These are phyloP conservation scores for Nyssa sinensis DNA, from an alignment of 148 eudicot species.

Conservation along the genomic window DNA sequence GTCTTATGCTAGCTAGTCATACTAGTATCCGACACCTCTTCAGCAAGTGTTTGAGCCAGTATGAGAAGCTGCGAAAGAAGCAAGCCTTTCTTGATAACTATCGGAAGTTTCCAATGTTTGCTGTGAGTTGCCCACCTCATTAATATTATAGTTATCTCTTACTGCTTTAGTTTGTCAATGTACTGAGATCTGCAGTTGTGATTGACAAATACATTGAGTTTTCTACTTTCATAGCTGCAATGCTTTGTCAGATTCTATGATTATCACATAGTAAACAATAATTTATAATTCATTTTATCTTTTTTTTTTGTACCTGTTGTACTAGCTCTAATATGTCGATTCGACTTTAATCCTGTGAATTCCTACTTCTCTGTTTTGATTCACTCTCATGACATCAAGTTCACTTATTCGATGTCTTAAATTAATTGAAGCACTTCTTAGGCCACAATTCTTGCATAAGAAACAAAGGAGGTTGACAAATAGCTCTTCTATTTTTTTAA, in stretches of 20 bases:
- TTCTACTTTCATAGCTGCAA: background rate
- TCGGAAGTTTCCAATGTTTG: conserved; percentile 91
- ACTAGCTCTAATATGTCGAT: background rate
- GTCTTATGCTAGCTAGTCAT: conserved; percentile 98
- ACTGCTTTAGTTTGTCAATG: background rate
- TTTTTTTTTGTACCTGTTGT: background rate
- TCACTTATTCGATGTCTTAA: background rate
- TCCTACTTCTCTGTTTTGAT: background rate
- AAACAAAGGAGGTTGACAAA: no score
- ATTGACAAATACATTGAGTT: background rate
- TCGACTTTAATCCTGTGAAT: background rate
- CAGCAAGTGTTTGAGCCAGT: conserved; percentile 86
- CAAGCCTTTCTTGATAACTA: conserved; percentile 99
- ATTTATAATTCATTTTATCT: background rate
- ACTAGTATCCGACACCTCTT: conserved; percentile 96
- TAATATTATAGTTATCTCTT: background rate
- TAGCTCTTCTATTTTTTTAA: no score
- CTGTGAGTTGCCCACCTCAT: conserved; percentile 57
- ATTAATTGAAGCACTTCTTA: background rate
- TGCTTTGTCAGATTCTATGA: background rate
- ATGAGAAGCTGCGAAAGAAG: conserved; percentile 88
- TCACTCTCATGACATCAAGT: background rate
- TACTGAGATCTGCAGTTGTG: background rate
- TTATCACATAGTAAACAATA: background rate
- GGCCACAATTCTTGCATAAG: no score